Evolutionary conservation across 306 rosid genomes (phyloP).

Genomic region (Vigna unguiculata): DNA sequence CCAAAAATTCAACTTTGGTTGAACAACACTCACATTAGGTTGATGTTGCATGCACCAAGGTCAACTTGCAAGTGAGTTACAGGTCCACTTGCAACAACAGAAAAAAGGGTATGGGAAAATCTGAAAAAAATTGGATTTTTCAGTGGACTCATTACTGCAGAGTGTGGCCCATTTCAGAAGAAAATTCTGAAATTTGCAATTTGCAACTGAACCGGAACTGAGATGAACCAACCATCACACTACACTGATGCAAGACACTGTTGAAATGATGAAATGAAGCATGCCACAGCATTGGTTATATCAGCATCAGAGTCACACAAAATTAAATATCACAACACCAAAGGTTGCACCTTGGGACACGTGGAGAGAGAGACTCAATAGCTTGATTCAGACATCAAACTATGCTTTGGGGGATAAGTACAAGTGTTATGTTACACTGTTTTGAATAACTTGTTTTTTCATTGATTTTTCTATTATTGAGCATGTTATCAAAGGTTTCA

Average conservation of each 20-base stretch:
- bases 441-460: neutral
- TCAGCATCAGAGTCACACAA: constrained; percentile 15
- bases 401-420: neutral
- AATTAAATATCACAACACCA: constrained; percentile 32
- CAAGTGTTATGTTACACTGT: neutral
- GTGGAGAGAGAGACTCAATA: constrained; percentile 21
- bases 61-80: constrained; percentile 47
- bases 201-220: constrained; percentile 2
- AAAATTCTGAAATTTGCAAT: constrained; percentile 1
- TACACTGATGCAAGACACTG: neutral
- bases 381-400: constrained; percentile 4
- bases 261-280: neutral
- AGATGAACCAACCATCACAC: neutral
- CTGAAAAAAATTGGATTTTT: constrained; percentile 1
- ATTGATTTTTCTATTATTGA: neutral
- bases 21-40: neutral
- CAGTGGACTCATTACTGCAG: neutral
- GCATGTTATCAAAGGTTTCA: neutral
- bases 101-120: constrained; percentile 41
- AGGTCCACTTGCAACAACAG: constrained; percentile 44
- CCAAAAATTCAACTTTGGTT: constrained; percentile 19
- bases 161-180: constrained; percentile 38
- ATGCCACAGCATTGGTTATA: neutral
- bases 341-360: constrained; percentile 26
- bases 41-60: constrained; percentile 2